Evolutionary conservation across 169 alveolate species (phyloP).

Genomic region (Sarcocystis neurona): DNA sequence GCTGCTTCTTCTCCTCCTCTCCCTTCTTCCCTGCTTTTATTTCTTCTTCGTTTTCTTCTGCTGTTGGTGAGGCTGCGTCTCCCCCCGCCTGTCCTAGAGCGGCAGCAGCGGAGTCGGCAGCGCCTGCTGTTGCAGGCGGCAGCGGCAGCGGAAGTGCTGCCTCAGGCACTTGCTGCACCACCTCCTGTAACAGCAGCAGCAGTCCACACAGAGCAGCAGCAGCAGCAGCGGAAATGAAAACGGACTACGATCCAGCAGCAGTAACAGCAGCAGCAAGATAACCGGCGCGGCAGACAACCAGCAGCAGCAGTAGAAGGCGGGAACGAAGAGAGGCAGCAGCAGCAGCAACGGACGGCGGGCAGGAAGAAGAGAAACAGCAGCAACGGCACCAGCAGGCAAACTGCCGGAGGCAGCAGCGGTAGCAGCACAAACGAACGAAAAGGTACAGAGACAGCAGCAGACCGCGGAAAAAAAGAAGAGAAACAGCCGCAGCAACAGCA

Average conservation of each 20-base stretch:
- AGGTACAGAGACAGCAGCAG: neutral
- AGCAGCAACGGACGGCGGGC: neutral
- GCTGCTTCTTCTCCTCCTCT: neutral
- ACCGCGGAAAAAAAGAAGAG: neutral
- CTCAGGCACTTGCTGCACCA: conserved; percentile 18
- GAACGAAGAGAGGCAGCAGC: neutral
- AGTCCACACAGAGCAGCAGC: no score
- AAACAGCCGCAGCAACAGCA: neutral
- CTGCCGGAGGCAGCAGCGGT: neutral
- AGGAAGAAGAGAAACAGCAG: no score
- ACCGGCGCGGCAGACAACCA: no score
- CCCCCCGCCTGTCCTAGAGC: neutral
- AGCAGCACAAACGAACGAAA: neutral
- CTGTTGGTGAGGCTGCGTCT: no score
- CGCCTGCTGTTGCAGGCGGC: neutral
- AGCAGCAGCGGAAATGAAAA: no score
- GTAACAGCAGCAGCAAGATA: neutral
- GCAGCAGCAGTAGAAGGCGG: neutral
- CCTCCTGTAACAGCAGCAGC: neutral
- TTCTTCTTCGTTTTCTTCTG: neutral
- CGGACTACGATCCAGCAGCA: neutral
- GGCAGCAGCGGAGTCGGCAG: neutral
- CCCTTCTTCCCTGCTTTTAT: neutral
- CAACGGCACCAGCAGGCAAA: no score
- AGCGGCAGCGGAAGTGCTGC: neutral